Base-by-base conservation (phyloP, 2,329 filamentous ascomycete genomes). In the Talaromyces piceae region DNA sequence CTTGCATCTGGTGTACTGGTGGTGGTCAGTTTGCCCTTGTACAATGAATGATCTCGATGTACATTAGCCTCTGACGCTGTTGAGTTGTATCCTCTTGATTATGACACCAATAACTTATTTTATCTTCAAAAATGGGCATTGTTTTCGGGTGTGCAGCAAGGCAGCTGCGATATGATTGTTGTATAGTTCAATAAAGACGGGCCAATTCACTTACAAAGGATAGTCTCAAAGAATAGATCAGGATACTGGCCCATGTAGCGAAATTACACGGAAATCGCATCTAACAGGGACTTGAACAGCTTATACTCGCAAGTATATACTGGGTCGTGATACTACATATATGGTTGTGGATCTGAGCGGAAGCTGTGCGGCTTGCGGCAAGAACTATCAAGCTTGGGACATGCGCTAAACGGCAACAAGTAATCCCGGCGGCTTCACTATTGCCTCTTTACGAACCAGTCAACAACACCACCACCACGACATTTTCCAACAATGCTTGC, bases 21-120 rank as follows among this genome's bases (percentile, higher is more conserved):
- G 3, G 54, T 70, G 4, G 69, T 69, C 37, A 63, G 65, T 2
- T 48, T 63, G 4, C 56, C 60, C 27, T 59, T 88, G 70, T 86
- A 82, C 60, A 72, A 78, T 41, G 78, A 72, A 78, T 41, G 78
- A 77, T 22, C 66, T 88, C 6, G 83, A 83, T 0, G 74, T 83
- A n/a, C 78, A 75, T 0, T 84, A 81, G 27, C 84, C 80, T 0
- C 75, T 76, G 8, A 81, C 73, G 55, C 76, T 87, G 5, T 77
- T 85, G 8, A 84, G 77, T 0, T 75, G 76, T n/a, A 64, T 77
- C 55, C 66, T 70, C 2, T 60, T 72, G 22, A 58, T 65, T 20
- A 53, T 77, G 50, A 66, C 73, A 41, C 70, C 69, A 1, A 66
- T 74, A 45, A 71, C 73, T 2, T 72, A 68, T 59, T 44, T 71